phyloP scores from a whole-genome alignment of 2,329 filamentous ascomycete species.

The Pestalotiopsis sp. region DNA sequence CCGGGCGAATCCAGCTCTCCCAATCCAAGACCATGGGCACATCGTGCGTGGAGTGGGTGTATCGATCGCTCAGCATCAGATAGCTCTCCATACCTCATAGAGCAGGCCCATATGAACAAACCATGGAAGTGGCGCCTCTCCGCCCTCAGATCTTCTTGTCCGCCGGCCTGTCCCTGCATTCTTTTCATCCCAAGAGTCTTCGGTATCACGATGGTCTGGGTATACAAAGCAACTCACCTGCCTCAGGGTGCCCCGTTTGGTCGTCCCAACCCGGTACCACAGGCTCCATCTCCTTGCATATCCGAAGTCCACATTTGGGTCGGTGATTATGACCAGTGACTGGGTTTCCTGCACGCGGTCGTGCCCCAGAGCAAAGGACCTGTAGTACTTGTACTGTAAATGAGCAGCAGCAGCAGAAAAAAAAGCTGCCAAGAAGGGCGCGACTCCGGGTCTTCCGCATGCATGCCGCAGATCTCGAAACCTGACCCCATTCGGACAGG shows the following conservation, averaged over 20 bases:
- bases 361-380: not conserved
- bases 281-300: slow-evolving; percentile 6
- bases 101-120: not conserved
- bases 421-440: not conserved
- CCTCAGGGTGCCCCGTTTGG: not conserved
- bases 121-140: not conserved
- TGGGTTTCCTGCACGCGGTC: not conserved
- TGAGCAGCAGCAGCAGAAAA: not conserved
- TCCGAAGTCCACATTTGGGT: not conserved
- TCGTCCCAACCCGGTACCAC: not conserved
- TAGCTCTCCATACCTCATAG: not conserved
- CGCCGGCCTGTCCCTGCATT: not conserved
- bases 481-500: not conserved
- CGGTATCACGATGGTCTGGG: not conserved
- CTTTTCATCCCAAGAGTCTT: not conserved
- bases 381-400: not conserved
- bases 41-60: not conserved
- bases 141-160: not conserved
- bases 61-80: not conserved
- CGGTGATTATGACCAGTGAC: not conserved
- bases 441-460: not conserved
- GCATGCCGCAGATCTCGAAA: slow-evolving; percentile 4
- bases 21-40: not conserved
- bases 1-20: slow-evolving; percentile 3
- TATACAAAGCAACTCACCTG: not conserved